Evolutionary conservation across 257 asterid genomes (phyloP).

Genomic region (Solanum virginianum): DNA sequence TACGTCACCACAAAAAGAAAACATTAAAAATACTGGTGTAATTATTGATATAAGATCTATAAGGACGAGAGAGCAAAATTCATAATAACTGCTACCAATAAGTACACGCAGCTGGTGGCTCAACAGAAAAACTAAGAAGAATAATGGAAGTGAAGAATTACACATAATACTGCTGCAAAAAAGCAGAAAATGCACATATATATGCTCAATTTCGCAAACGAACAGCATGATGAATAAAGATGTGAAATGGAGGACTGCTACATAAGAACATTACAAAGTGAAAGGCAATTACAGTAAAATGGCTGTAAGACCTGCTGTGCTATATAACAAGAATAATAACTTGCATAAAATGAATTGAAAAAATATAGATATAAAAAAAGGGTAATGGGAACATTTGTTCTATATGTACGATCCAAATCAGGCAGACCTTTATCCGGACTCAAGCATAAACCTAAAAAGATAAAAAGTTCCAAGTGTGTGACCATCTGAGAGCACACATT

Average conservation of each 20-base stretch:
- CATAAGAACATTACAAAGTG: neutral
- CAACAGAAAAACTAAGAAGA: neutral
- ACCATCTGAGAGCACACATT: neutral
- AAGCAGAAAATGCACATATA: neutral
- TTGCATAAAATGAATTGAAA: neutral
- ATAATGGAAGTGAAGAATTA: neutral
- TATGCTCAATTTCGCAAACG: neutral
- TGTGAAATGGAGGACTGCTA: neutral
- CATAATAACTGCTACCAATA: neutral
- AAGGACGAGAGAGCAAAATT: neutral
- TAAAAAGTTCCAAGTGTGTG: neutral
- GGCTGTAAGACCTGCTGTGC: neutral
- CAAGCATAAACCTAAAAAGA: neutral
- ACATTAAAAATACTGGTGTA: neutral
- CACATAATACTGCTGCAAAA: neutral
- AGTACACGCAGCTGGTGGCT: neutral
- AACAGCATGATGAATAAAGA: neutral
- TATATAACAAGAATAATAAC: neutral
- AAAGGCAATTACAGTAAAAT: neutral
- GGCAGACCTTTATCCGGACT: neutral
- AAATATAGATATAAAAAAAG: too few relatives aligned
- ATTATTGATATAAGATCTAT: neutral
- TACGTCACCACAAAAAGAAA: slow-evolving; percentile 13
- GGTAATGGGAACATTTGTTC: neutral
- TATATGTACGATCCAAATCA: neutral